A percentile compares a stretch with the other conserved stretches of the same genome.
These are phyloP conservation scores for Pyrenochaeta sp. DNA, from an alignment of 2,329 filamentous ascomycete genomes.

Conservation along the genomic window DNA sequence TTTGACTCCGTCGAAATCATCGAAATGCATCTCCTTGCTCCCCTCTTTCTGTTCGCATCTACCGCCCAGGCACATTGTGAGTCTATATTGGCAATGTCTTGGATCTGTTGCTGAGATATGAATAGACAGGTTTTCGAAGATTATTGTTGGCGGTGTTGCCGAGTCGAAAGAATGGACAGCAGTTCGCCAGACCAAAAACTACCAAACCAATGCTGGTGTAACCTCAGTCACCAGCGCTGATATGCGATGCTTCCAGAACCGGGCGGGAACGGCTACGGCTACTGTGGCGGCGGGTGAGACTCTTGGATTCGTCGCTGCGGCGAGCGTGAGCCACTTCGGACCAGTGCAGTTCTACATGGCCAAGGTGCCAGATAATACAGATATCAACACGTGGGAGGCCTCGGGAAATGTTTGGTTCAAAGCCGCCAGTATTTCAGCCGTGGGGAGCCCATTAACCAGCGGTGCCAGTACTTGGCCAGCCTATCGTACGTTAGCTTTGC, in stretches of 20 bases:
- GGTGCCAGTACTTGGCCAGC: conserved; percentile 37
- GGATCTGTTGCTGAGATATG: background rate
- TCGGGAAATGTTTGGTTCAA: conserved; percentile 45
- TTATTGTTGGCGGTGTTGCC: conserved; percentile 28
- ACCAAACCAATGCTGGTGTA: conserved; percentile 59
- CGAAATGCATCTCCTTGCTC: conserved; percentile 3
- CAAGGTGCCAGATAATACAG: conserved; percentile 49
- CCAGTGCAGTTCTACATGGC: conserved; percentile 64
- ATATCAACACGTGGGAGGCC: conserved; percentile 38
- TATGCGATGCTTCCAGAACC: conserved; percentile 61
- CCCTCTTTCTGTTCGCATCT: conserved; percentile 18
- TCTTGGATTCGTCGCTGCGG: conserved; percentile 54
- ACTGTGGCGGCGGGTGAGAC: conserved; percentile 55
- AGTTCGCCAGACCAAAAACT: conserved; percentile 59
- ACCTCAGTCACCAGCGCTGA: conserved; percentile 56
- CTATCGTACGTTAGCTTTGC: conserved; percentile 24
- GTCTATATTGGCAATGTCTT: background rate
- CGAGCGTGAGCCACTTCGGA: conserved; percentile 60
- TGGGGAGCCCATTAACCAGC: conserved; percentile 30
- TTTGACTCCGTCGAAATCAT: background rate
- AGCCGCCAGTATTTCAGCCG: conserved; percentile 29
- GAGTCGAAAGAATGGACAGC: conserved; percentile 55
- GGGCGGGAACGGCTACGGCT: conserved; percentile 51
- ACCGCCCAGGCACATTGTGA: conserved; percentile 32
- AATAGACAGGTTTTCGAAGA: conserved; percentile 34